phyloP scores from a whole-genome alignment of 2,329 filamentous ascomycete genomes.

The Chaetomiaceae sp. region DNA sequence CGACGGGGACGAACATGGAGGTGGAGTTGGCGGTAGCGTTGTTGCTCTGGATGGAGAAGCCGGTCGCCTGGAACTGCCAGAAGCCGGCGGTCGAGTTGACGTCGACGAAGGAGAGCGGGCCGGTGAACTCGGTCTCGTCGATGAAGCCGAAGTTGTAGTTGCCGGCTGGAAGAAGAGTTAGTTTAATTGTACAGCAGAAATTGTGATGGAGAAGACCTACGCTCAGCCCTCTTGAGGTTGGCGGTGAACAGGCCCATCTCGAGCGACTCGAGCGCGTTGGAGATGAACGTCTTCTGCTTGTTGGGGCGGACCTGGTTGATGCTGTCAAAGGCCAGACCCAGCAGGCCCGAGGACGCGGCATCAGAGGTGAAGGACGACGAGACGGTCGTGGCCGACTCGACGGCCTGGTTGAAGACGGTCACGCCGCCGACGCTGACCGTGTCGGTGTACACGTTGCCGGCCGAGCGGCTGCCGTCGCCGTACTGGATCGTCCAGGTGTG shows the following conservation, averaged over 20 bases:
- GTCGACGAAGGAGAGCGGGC: constrained; percentile 49
- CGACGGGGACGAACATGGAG: constrained; percentile 29
- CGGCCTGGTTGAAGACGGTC: constrained; percentile 55
- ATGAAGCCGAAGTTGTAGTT: constrained; percentile 44
- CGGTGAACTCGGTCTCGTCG: constrained; percentile 53
- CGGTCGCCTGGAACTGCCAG: constrained; percentile 56
- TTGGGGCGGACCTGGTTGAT: constrained; percentile 55
- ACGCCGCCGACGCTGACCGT: constrained; percentile 57
- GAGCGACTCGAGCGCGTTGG: constrained; percentile 33
- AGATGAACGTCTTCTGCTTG: constrained; percentile 47
- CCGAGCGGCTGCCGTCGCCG: constrained; percentile 58
- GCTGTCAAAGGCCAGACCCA: constrained; percentile 57
- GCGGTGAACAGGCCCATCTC: constrained; percentile 34
- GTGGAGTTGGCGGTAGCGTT: constrained; percentile 5
- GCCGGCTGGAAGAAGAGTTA: constrained; percentile 26
- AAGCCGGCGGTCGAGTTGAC: constrained; percentile 54
- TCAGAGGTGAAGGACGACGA: constrained; percentile 40
- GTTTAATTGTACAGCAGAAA: too few relatives aligned
- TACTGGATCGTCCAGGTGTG: constrained; percentile 57
- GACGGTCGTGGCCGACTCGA: constrained; percentile 58
- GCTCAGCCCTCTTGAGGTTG: constrained; percentile 34
- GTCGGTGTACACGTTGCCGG: constrained; percentile 60
- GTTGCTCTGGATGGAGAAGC: constrained; percentile 48
- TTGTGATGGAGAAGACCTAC: constrained; percentile 37
- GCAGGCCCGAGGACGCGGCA: constrained; percentile 37